Conservation (phyloP, 495 filamentous ascomycete genomes). For the Filosporella fistucella region DNA sequence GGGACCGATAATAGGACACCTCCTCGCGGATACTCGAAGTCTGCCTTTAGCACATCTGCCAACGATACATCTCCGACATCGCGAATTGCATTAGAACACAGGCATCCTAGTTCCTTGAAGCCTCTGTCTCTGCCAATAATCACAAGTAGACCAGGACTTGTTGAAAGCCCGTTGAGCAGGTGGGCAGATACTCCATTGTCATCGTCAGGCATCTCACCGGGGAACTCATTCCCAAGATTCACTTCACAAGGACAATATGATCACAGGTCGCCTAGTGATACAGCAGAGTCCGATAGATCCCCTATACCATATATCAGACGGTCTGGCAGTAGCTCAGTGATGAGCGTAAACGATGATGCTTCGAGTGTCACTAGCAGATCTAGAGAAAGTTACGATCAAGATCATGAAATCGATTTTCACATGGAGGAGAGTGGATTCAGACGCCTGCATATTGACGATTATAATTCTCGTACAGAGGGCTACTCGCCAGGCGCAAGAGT, state of each 20-base stretch:
- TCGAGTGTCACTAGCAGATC: constrained; percentile 25
- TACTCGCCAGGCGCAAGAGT: constrained; percentile 38
- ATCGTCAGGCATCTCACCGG: constrained; percentile 46
- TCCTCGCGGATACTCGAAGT: constrained; percentile 47
- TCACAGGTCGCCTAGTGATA: constrained; percentile 46
- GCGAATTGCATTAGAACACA: constrained; percentile 31
- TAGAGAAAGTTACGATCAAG: constrained; percentile 52
- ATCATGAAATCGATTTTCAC: constrained; percentile 60
- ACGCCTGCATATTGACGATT: constrained; percentile 58
- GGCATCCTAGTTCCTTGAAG: constrained; percentile 18
- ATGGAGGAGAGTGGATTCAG: constrained; percentile 61
- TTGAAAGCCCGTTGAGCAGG: constrained; percentile 37
- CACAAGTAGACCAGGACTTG: constrained; percentile 26
- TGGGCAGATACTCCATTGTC: constrained; percentile 39
- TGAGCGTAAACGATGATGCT: constrained; percentile 22
- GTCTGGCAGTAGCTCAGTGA: constrained; percentile 22
- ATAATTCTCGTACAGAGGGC: constrained; percentile 35
- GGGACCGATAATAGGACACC: constrained; percentile 48
- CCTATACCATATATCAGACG: constrained; percentile 35
- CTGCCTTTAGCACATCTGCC: constrained; percentile 45
- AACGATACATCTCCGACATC: constrained; percentile 41
- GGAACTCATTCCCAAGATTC: constrained; percentile 25
- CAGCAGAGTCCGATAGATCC: constrained; percentile 43
- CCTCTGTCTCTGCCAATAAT: constrained; percentile 46
- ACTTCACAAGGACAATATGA: constrained; percentile 31